Percentiles rank a stretch among this genome's conserved stretches.
These are phyloP conservation scores for Colletotrichum incanum DNA, from an alignment of 2,329 filamentous ascomycete genomes.

Conservation along the genomic window DNA sequence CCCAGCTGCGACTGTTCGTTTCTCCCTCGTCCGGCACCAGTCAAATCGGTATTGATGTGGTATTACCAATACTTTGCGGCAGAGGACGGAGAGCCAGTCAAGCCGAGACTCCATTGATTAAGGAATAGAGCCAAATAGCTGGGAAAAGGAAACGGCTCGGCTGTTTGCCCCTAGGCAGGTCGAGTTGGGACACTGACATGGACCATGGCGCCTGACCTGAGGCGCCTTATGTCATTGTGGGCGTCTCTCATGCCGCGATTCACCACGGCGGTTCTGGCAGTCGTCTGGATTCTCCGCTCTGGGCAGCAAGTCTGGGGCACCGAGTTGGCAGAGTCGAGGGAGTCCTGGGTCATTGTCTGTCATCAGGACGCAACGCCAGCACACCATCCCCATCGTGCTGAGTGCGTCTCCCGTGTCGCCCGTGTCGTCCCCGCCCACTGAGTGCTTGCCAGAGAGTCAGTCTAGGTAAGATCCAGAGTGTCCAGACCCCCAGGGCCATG, in stretches of 20 bases:
- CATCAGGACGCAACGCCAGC: constrained; percentile 37
- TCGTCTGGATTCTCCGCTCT: constrained; percentile 26
- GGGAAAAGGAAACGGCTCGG: constrained; percentile 23
- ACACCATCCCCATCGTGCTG: constrained; percentile 30
- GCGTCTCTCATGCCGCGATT: constrained; percentile 11
- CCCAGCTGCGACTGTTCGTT: constrained; percentile 20
- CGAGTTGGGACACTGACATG: background rate
- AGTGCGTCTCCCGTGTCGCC: constrained; percentile 12
- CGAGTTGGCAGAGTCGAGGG: constrained; percentile 25
- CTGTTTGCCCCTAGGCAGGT: background rate
- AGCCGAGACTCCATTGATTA: constrained; percentile 22
- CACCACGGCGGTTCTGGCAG: constrained; percentile 6
- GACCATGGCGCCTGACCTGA: no score
- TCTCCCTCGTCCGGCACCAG: constrained; percentile 39
- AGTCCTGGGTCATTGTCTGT: constrained; percentile 24
- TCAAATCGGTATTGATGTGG: constrained; percentile 9
- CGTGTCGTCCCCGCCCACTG: constrained; percentile 1
- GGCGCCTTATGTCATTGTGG: constrained; percentile 31
- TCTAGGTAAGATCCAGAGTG: constrained; percentile 11
- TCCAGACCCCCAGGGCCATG: constrained; percentile 24
- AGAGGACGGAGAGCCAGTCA: constrained; percentile 21
- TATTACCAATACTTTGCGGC: background rate
- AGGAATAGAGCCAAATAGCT: constrained; percentile 28
- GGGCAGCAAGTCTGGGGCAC: constrained; percentile 23
- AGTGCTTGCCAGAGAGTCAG: constrained; percentile 34